Conservation (phyloP, 805 yeast species). For the Yamadazyma ubonensis region DNA sequence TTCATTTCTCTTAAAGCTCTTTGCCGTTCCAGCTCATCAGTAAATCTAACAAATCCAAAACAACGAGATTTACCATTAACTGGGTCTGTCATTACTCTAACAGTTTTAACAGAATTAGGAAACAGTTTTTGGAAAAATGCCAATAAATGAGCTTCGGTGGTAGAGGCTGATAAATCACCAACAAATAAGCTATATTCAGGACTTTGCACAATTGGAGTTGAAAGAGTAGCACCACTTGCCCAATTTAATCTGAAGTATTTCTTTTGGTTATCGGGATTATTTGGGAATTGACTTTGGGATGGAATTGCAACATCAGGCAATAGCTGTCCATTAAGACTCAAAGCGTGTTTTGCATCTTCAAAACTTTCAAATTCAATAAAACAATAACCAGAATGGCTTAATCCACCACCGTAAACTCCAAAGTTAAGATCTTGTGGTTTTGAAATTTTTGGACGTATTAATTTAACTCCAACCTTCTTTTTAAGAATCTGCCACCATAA, state of each 20-base stretch:
- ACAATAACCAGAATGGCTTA: conserved; percentile 61
- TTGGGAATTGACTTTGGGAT: conserved; percentile 38
- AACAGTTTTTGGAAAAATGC: conserved; percentile 69
- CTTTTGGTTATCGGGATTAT: conserved; percentile 48
- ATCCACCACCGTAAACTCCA: conserved; percentile 11
- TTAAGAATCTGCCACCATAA: conserved; percentile 60
- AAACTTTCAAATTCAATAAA: conserved; percentile 71
- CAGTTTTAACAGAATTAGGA: conserved; percentile 67
- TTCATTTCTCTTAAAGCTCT: conserved; percentile 72
- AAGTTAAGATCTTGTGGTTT: conserved; percentile 13
- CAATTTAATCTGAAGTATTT: conserved; percentile 74
- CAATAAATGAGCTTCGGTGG: conserved; percentile 76
- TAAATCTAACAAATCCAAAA: conserved; percentile 78
- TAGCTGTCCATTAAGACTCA: conserved; percentile 61
- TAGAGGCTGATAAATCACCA: conserved; percentile 77
- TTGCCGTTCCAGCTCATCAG: conserved; percentile 65
- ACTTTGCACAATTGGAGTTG: conserved; percentile 66
- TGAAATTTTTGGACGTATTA: conserved; percentile 49
- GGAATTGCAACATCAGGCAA: conserved; percentile 58
- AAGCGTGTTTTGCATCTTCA: conserved; percentile 68
- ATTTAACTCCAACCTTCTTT: conserved; percentile 60
- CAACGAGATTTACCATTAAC: conserved; percentile 74
- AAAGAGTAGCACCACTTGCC: conserved; percentile 80
- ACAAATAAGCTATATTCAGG: conserved; percentile 79
- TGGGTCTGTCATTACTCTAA: conserved; percentile 84